phyloP scores from a whole-genome alignment of 306 rosid species.

The Potentilla sterilis region DNA sequence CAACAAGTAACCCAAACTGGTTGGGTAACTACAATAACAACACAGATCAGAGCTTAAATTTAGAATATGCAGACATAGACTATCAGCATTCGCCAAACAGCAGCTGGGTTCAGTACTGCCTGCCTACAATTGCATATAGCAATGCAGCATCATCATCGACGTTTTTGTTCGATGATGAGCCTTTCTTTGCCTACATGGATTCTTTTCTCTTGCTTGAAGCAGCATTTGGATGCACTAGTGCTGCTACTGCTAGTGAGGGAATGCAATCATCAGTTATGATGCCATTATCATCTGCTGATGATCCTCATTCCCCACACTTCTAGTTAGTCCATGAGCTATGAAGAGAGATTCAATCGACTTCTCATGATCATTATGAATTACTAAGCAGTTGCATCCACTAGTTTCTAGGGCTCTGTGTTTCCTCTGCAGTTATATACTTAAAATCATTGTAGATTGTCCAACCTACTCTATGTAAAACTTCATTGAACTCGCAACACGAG shows the following conservation, averaged over 20 bases:
- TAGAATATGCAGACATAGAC: background rate
- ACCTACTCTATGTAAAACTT: background rate
- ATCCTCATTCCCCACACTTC: background rate
- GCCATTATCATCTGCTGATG: slow-evolving; percentile 1
- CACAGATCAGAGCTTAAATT: background rate
- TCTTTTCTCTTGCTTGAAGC: slow-evolving; percentile 40
- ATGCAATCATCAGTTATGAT: slow-evolving; percentile 11
- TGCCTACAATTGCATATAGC: slow-evolving; percentile 27
- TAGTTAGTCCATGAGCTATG: background rate
- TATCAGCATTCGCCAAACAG: slow-evolving; percentile 6
- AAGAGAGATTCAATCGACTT: background rate
- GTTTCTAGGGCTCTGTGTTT: background rate
- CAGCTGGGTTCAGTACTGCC: slow-evolving; percentile 17
- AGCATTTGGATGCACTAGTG: slow-evolving; percentile 31
- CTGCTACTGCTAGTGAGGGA: background rate
- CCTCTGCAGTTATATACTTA: background rate
- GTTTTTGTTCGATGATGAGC: slow-evolving; percentile 41
- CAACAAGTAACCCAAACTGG: background rate
- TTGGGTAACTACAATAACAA: background rate
- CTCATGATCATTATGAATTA: background rate
- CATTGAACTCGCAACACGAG: background rate
- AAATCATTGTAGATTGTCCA: background rate
- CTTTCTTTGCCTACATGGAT: slow-evolving; percentile 33
- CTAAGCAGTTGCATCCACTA: background rate
- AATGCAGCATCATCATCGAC: slow-evolving; percentile 7